Conservation (phyloP, 2,329 filamentous ascomycete genomes). For the Endoconidiophora laricicola region DNA sequence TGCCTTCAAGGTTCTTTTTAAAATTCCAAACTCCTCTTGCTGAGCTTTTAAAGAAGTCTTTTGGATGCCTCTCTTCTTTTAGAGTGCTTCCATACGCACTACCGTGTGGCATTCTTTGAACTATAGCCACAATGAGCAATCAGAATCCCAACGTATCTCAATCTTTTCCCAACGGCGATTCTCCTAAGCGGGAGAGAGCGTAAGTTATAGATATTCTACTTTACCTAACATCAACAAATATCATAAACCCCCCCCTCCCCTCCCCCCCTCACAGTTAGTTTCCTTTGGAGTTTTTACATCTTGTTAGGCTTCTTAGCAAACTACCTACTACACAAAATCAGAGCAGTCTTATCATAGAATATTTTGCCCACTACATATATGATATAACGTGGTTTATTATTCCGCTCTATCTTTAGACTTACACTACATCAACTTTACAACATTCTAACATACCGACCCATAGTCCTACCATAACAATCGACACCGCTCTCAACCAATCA, state of each 20-base stretch:
- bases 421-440: not conserved
- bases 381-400: not conserved
- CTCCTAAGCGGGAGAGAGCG: conserved; percentile 6
- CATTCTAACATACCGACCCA: conserved; percentile 11
- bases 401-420: not conserved
- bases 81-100: not conserved
- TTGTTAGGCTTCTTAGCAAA: too few species aligned
- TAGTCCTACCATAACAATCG: conserved; percentile 39
- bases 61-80: not conserved
- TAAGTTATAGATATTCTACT: conserved; percentile 1
- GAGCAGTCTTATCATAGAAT: too few species aligned
- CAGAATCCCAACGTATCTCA: not conserved
- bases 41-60: not conserved
- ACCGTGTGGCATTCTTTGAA: not conserved
- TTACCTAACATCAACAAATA: too few species aligned
- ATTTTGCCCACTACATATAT: not conserved
- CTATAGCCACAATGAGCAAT: conserved; percentile 7
- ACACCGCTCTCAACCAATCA: conserved; percentile 25
- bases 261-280: too few species aligned
- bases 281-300: too few species aligned
- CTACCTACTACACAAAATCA: too few species aligned
- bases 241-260: too few species aligned
- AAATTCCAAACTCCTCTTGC: too few species aligned
- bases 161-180: not conserved
- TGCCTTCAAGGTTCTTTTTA: not conserved